Conservation (phyloP, 2,329 filamentous ascomycete genomes). For the Calcarisporium arbuscula region DNA sequence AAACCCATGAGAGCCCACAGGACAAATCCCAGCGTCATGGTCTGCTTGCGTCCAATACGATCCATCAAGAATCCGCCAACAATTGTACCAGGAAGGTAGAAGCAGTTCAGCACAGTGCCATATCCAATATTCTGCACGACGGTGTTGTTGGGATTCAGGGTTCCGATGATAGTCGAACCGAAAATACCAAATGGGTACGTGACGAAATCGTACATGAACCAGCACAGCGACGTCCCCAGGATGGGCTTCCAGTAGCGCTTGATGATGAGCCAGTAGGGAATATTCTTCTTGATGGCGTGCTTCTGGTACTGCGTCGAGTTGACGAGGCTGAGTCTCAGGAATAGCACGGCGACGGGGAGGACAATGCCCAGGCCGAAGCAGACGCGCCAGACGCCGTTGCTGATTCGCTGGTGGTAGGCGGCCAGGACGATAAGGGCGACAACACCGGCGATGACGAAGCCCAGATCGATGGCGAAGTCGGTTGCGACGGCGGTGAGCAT, state of each 20-base stretch:
- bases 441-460: conserved; percentile 32
- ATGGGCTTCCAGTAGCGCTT: conserved; percentile 38
- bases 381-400: conserved; percentile 38
- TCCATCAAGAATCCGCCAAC: conserved; percentile 34
- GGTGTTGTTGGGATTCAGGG: conserved; percentile 13
- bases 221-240: conserved; percentile 43
- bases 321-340: conserved; percentile 45
- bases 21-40: conserved; percentile 17
- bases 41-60: conserved; percentile 26
- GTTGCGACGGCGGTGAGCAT: conserved; percentile 32
- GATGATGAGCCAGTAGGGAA: conserved; percentile 18
- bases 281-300: conserved; percentile 18
- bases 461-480: conserved; percentile 29
- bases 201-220: conserved; percentile 36
- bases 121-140: conserved; percentile 16
- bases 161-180: conserved; percentile 16
- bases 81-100: conserved; percentile 18
- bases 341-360: conserved; percentile 43
- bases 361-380: conserved; percentile 16
- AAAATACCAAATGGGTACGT: conserved; percentile 19
- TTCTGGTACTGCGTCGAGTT: conserved; percentile 37
- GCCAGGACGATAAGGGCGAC: conserved; percentile 39
- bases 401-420: conserved; percentile 24
- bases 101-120: conserved; percentile 16
- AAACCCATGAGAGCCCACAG: conserved; percentile 34